Evolutionary conservation across 75 land plant species (phyloP), one percentile per base, ranked within the genome.

Genomic region (Azolla pinnata): DNA sequence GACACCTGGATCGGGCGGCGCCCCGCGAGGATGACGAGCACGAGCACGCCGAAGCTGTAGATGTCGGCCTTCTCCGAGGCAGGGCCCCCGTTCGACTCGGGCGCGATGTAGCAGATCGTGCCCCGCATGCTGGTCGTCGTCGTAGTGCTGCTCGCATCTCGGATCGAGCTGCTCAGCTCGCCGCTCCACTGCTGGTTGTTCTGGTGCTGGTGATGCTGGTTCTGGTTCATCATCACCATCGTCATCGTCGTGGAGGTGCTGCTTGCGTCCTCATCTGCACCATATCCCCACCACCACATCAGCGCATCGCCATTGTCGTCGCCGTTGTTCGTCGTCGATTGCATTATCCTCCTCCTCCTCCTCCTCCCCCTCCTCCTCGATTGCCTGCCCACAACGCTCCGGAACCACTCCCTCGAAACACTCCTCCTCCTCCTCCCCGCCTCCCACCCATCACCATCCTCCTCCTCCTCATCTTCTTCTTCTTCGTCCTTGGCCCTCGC

Each of bases 111-210:
- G 55, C 86, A 88, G 21, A 88, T 56, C 0, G 95, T 88, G 0
- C 95, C 95, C 61, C 95, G 76, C 95, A 88, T 88, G 72, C 95
- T 88, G 4, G 86, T 79, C 1, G 86, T 86, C n/a, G n/a, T n/a
- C 4, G 85, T 78, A 0, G 85, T 85, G 72, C 95, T 88, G 57
- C 88, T 84, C 4, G 83, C 69, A 59, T 81, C 88, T 0, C 86
- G 65, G 50, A 86, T 88, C 4, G 29, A 25, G 16, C 27, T 52
- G 54, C 25, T 52, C 24, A 52, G 29, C 25, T 52, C 54, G 1
- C 54, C 54, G 27, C 54, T 52, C 54, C 54, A 52, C 2, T 52
- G 54, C 12, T 29, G 14, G 10, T 23, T 52, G 5, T 25, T 3
- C 1, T 25, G 54, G 18, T 52, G 29, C 2, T 52, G 54, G 26